Base-by-base conservation (phyloP, 2,329 filamentous ascomycete species). In the Trichoderma citrinoviride region DNA sequence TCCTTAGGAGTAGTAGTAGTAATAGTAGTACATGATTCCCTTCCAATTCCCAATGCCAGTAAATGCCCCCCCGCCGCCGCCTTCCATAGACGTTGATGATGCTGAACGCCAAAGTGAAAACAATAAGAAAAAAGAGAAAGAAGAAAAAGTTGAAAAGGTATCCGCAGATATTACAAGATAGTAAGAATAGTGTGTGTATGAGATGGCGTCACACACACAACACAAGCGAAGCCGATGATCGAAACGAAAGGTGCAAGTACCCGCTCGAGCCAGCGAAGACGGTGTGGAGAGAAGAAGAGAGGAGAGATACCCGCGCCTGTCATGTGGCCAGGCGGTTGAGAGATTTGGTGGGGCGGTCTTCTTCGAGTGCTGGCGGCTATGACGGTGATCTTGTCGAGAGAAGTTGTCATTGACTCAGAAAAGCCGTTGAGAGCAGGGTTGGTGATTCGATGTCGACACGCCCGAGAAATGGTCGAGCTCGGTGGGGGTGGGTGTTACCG, bases 211-310 rank as follows among this genome's bases (percentile, higher is more conserved):
- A 43, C 53, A 50, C 25, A 55, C 25, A 23, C 53, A 15, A 29
- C 53, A 33, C 58, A 53, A 56, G 62, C 62, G 33, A 64, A 23
- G 29, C 52, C 21, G 62, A 65, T 60, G 33, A 60, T 29, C n/a
- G 25, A 53, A 52, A 43, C 21, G n/a, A 25, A 33, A 33, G 49
- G 64, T 47, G 64, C 64, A 63, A 66, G 47, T 43, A 66, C n/a
- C 65, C 66, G 65, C 65, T 70, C 69, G 71, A 66, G 64, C 71
- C 70, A 67, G 71, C 69, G 67, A 71, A 64, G 68, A 66, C 63
- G 61, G 61, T 64, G 49, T 57, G 52, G 14, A 50, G 8, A 47
- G 37, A 56, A 41, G 44, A 46, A 44, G 41, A 44, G 46, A 58
- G 46, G 10, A 46, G 47, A 62, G 58, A 62, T 53, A 37, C 29